Conservation (phyloP, 495 filamentous ascomycete genomes). For the Astrothelium subdiscretum region DNA sequence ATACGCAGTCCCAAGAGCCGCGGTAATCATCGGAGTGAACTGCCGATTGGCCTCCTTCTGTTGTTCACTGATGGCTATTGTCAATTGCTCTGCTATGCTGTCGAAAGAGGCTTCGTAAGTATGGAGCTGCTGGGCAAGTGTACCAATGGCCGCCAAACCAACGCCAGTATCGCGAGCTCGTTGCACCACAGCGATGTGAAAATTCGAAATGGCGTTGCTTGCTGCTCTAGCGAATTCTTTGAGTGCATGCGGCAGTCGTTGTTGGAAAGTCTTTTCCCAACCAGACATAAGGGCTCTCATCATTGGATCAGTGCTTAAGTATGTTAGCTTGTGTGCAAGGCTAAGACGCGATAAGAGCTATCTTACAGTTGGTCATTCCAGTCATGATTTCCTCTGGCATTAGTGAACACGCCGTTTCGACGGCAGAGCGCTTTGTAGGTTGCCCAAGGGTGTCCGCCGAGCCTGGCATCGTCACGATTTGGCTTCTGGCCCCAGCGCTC, state of each 20-base stretch:
- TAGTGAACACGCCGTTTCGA: slow-evolving; percentile 35
- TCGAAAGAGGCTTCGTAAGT: slow-evolving; percentile 32
- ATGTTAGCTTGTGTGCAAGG: background rate
- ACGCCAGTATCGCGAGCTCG: slow-evolving; percentile 29
- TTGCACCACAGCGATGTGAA: slow-evolving; percentile 33
- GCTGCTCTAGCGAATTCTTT: slow-evolving; percentile 17
- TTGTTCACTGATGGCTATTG: slow-evolving; percentile 27
- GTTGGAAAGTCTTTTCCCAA: slow-evolving; percentile 48
- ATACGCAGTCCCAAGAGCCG: slow-evolving; percentile 39
- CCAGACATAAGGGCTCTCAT: slow-evolving; percentile 37
- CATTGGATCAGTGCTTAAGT: slow-evolving; percentile 36
- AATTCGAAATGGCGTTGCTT: slow-evolving; percentile 22
- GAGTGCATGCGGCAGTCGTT: slow-evolving; percentile 32
- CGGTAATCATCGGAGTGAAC: slow-evolving; percentile 41
- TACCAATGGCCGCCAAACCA: slow-evolving; percentile 26
- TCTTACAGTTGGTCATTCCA: slow-evolving; percentile 38
- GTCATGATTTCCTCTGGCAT: slow-evolving; percentile 26
- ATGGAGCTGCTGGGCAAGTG: slow-evolving; percentile 36
- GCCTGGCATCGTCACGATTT: slow-evolving; percentile 3
- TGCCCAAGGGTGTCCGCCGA: slow-evolving; percentile 39
- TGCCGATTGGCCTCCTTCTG: slow-evolving; percentile 47
- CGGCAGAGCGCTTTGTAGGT: slow-evolving; percentile 55
- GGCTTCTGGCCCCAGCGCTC: slow-evolving; percentile 37
- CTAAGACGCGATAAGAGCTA: background rate
- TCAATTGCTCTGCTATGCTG: slow-evolving; percentile 23